Evolutionary conservation across 129 eudicot species (phyloP), one percentile per base, ranked within the genome.

Genomic region (Lactuca saligna): DNA sequence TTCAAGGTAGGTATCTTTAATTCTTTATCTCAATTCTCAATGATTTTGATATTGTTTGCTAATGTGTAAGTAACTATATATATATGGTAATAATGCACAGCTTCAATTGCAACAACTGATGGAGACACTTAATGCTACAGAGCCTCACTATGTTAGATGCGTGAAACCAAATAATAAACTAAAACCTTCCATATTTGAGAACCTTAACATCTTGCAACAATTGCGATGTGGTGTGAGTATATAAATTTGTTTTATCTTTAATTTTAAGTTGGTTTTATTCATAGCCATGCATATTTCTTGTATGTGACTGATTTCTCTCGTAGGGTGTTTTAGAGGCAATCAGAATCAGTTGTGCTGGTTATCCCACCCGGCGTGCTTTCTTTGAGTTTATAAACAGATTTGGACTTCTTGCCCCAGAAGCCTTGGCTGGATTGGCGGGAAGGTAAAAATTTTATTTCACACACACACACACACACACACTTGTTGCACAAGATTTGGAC

Each of bases 261-360:
- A 38, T 56, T 17, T 29, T 44, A 38, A 65, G 13, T 33, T 66
- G 12, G 20, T 37, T 71, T 71, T 54, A 60, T 38, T 29, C 56
- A 55, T 49, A 20, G 31, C 49, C 33, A 10, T 59, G 49, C 31
- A 15, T 51, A 6, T 50, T 12, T 42, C 13, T 8, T 44, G n/a
- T 51, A 48, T 57, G 49, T 65, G 58, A 73, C 67, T 72, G 34
- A 63, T 69, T 68, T 29, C 59, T 75, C 42, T 79, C 80, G 25
- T 81, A 94, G 99, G 99, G 99, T 78, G 99, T 94, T 75, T 65
- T 94, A 79, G 99, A 94, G 86, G 99, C 99, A 81, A 94, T 94
- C 77, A 85, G 99, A 78, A 94, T 94, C 68, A 94, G 99, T 77
- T 89, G 97, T 82, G 99, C 99, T 37, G 99, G 99, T 38, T 94